These are phyloP conservation scores for Patellifolia procumbens DNA, from an alignment of 179 eudicot genomes.

Conservation along the genomic window DNA sequence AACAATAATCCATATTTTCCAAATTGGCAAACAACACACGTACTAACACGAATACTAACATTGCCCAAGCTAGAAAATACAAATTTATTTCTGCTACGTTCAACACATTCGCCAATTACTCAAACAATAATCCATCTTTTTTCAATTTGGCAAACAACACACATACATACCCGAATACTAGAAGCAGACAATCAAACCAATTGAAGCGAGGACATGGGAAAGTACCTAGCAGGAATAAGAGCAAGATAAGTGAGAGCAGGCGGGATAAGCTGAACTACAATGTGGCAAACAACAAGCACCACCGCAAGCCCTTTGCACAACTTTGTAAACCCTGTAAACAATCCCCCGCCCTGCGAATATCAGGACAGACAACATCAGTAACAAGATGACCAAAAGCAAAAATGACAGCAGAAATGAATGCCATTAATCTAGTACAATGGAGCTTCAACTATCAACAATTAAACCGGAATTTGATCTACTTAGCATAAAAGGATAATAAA, in stretches of 20 bases:
- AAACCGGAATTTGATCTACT: too few relatives aligned
- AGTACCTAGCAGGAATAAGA: slow-evolving; percentile 88
- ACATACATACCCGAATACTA: too few relatives aligned
- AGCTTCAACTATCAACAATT: too few relatives aligned
- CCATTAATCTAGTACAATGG: background rate
- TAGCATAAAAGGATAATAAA: too few relatives aligned
- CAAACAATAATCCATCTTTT: too few relatives aligned
- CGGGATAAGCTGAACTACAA: slow-evolving; percentile 73
- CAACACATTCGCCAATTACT: too few relatives aligned
- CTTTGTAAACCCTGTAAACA: slow-evolving; percentile 65
- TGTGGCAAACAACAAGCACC: slow-evolving; percentile 73
- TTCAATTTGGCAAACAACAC: too few relatives aligned
- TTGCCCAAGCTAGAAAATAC: too few relatives aligned
- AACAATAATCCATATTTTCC: too few relatives aligned
- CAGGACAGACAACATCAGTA: background rate
- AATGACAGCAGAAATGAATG: background rate
- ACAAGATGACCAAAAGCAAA: slow-evolving; percentile 5
- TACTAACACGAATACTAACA: too few relatives aligned
- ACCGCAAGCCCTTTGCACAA: slow-evolving; percentile 90
- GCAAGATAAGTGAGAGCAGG: slow-evolving; percentile 72
- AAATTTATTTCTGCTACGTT: too few relatives aligned
- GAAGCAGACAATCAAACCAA: background rate
- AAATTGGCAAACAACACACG: too few relatives aligned
- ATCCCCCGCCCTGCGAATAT: slow-evolving; percentile 39
- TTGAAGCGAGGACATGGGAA: background rate